Percentiles rank a stretch among this genome's conserved stretches.
phyloP scores from a whole-genome alignment of 2,329 filamentous ascomycete genomes.

The Ascochyta koolunga region DNA sequence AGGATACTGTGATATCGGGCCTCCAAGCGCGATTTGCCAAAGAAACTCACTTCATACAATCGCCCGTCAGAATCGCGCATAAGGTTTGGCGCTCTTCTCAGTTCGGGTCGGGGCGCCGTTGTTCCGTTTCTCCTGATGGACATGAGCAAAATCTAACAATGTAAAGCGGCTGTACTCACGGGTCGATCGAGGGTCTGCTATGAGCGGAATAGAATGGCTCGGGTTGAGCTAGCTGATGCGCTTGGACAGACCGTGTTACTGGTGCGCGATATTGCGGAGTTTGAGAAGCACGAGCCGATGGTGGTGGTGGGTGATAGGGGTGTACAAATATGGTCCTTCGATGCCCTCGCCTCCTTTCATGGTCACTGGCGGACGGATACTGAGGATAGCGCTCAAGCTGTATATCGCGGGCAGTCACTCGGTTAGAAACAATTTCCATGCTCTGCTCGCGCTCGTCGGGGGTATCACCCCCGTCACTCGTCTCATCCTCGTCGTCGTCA shows the following conservation, averaged over 20 bases:
- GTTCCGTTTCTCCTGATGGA: constrained; percentile 23
- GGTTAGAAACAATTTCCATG: constrained; percentile 42
- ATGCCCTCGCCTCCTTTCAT: constrained; percentile 24
- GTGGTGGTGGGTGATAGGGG: constrained; percentile 20
- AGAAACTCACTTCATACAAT: constrained; percentile 44
- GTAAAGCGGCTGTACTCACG: constrained; percentile 23
- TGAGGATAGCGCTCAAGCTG: constrained; percentile 31
- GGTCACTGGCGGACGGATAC: constrained; percentile 18
- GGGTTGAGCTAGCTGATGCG: constrained; percentile 8
- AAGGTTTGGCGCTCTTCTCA: constrained; percentile 21
- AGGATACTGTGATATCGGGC: constrained; percentile 16
- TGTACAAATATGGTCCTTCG: constrained; percentile 34
- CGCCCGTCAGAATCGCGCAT: constrained; percentile 37
- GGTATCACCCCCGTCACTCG: constrained; percentile 44
- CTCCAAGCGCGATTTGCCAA: constrained; percentile 16
- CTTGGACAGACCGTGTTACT: constrained; percentile 11
- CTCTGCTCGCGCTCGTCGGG: constrained; percentile 37
- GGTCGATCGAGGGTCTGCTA: constrained; percentile 15
- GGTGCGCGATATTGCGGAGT: constrained; percentile 16
- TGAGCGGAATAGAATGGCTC: constrained; percentile 17
- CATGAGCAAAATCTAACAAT: constrained; percentile 19
- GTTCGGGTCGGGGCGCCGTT: constrained; percentile 12
- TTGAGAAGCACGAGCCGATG: constrained; percentile 7
- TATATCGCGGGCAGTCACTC: constrained; percentile 41
- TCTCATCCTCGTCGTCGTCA: constrained; percentile 63